phyloP scores from a whole-genome alignment of 2,329 filamentous ascomycete genomes.

The Biscogniauxia marginata region DNA sequence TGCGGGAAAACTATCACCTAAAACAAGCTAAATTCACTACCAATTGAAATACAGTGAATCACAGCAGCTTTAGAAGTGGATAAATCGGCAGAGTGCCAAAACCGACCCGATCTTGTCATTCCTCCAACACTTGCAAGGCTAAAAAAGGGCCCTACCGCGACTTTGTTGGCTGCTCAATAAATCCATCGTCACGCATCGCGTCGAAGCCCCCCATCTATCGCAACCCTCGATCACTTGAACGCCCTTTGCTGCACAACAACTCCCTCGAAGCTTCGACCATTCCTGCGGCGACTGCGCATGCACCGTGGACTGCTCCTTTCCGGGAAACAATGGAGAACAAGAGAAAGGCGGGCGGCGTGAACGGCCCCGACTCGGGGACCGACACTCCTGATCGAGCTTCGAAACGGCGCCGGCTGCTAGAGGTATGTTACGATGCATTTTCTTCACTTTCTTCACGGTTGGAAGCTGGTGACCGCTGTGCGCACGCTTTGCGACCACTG shows the following conservation, averaged over 20 bases:
- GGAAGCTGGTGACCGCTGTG: constrained; percentile 8
- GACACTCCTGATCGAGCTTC: constrained; percentile 53
- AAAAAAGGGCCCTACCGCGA: background rate
- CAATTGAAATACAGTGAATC: background rate
- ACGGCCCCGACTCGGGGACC: constrained; percentile 39
- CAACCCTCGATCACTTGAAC: constrained; percentile 4
- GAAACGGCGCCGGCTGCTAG: constrained; percentile 55
- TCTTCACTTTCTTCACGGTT: constrained; percentile 12
- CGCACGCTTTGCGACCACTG: constrained; percentile 17
- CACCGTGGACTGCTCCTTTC: constrained; percentile 11
- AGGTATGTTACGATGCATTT: constrained; percentile 38
- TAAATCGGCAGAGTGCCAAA: background rate
- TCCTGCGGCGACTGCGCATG: constrained; percentile 13
- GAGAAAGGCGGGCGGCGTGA: constrained; percentile 49
- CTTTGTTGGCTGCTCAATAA: background rate
- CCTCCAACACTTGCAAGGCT: background rate
- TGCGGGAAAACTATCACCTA: background rate
- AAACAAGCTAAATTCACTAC: background rate
- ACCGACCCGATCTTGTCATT: background rate
- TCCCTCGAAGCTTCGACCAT: constrained; percentile 10
- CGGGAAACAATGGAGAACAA: constrained; percentile 52
- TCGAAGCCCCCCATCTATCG: background rate
- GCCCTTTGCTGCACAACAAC: constrained; percentile 8
- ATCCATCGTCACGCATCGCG: background rate
- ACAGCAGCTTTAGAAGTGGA: background rate